Base-by-base conservation (phyloP, 1,284 basidiomycete genomes). In the Ceratobasidium papillatum region DNA sequence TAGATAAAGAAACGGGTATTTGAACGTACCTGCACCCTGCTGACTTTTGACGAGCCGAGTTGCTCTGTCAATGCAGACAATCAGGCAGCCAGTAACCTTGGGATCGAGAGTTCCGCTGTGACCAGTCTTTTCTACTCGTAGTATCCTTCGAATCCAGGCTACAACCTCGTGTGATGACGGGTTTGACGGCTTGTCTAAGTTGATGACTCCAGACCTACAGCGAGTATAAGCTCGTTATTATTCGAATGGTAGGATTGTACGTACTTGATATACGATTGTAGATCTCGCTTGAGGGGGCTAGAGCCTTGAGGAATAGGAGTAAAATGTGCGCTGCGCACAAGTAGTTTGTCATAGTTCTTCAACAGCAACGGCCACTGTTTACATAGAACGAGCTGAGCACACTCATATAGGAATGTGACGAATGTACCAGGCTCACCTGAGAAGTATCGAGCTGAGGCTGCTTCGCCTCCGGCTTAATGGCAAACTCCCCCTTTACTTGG, bases 111-210 rank as follows among this genome's bases (percentile, higher is more conserved):
- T 99, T 78, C 96, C 96, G 78, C 95, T 96, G 85, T 98, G 96
- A 66, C 97, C 98, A 0, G 98, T 99, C 86, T 99, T 99, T 84
- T 99, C 97, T 43, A 94, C 94, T 34, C 97, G 91, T 68, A 99
- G 84, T 78, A 99, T 99, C 34, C 98, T 90, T 79, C 97, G 89
- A 78, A 99, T 85, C 98, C 98, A 99, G 19, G 98, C 98, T 78
- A 99, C 98, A 74, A 99, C 98, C 87, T 99, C 98, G 85, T 99
- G 98, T n/a, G 97, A 99, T 3, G 98, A 99, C 8, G 98, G 98
- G 85, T 99, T 99, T 62, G 97, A 99, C 32, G 98, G 98, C 83
- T 99, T 99, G 89, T 99, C 98, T 79, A 99, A 88, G 86, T 99
- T 99, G 83, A 99, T 99, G 75, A 98, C 95, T 79, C 98, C 98